Percentiles rank a stretch among this genome's conserved stretches.
Evolutionary conservation across 805 yeast genomes (phyloP).

Genomic region (Pichia scutulata): DNA sequence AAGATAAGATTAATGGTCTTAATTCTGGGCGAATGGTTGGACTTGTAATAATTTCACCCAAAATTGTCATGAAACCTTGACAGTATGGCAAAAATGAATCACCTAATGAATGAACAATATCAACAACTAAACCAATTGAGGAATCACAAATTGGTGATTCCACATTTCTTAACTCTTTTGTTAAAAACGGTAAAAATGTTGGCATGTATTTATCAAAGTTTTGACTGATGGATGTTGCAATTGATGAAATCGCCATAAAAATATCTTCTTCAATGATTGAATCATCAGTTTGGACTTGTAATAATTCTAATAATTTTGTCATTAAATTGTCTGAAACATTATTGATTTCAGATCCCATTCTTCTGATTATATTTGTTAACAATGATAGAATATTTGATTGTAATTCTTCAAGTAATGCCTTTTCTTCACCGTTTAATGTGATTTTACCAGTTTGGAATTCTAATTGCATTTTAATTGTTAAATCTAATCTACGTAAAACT

Average conservation of each 20-base stretch:
- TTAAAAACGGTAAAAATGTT: slow-evolving; percentile 75
- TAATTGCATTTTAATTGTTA: slow-evolving; percentile 57
- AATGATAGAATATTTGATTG: slow-evolving; percentile 76
- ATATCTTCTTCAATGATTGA: slow-evolving; percentile 85
- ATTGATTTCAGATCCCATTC: slow-evolving; percentile 58
- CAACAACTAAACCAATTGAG: slow-evolving; percentile 93
- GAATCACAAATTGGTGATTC: slow-evolving; percentile 80
- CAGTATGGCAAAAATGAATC: slow-evolving; percentile 64
- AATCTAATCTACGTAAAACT: slow-evolving; percentile 62
- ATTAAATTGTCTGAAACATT: slow-evolving; percentile 76
- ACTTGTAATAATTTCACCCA: slow-evolving; percentile 66
- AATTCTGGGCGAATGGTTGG: slow-evolving; percentile 68
- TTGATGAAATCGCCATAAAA: slow-evolving; percentile 83
- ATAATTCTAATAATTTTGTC: slow-evolving; percentile 70
- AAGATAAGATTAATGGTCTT: slow-evolving; percentile 80
- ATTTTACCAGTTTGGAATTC: slow-evolving; percentile 21
- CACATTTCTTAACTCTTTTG: slow-evolving; percentile 69
- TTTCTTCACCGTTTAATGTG: slow-evolving; percentile 50
- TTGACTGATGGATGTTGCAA: slow-evolving; percentile 72
- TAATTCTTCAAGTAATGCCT: slow-evolving; percentile 74
- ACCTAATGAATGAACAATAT: slow-evolving; percentile 84
- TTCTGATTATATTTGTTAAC: slow-evolving; percentile 75
- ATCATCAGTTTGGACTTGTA: slow-evolving; percentile 52
- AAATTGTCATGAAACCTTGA: slow-evolving; percentile 72
- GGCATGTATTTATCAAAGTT: slow-evolving; percentile 71